These are phyloP conservation scores for Physcomitrellopsis africana DNA, from an alignment of 225 moss, liverwort and hornwort genomes.

Conservation along the genomic window DNA sequence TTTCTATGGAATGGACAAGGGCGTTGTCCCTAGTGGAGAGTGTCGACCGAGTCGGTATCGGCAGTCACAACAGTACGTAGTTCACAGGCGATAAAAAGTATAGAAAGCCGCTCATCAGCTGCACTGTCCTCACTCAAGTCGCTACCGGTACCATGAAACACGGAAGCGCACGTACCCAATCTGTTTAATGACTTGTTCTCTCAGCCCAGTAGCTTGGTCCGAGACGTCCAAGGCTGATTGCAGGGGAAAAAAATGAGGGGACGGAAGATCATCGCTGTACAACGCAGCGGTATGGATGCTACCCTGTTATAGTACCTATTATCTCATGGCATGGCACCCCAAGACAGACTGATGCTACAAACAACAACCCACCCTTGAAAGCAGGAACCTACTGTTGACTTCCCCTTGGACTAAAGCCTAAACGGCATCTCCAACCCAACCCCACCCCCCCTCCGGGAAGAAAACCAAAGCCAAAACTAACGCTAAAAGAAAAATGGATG, in stretches of 20 bases:
- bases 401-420: constrained; percentile 19
- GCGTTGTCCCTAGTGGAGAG: not conserved
- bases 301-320: constrained; percentile 33
- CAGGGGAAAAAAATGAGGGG: not conserved
- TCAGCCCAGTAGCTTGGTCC: constrained; percentile 30
- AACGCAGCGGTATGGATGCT: constrained; percentile 23
- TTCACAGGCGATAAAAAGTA: constrained; percentile 5
- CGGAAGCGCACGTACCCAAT: constrained; percentile 37
- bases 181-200: constrained; percentile 25
- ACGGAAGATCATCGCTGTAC: constrained; percentile 20
- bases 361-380: constrained; percentile 36
- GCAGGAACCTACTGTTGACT: constrained; percentile 47
- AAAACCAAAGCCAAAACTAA: constrained; percentile 13
- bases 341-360: constrained; percentile 36
- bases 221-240: constrained; percentile 36
- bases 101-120: constrained; percentile 2
- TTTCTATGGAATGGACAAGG: constrained; percentile 4
- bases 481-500: constrained; percentile 26
- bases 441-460: constrained; percentile 13
- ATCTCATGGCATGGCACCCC: constrained; percentile 31
- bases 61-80: not conserved
- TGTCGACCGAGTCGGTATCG: not conserved
- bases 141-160: constrained; percentile 22
- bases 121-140: constrained; percentile 4
- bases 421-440: not conserved